Evolutionary conservation across 768 basidiomycete species (phyloP).

Genomic region (Daedaleopsis nitida): DNA sequence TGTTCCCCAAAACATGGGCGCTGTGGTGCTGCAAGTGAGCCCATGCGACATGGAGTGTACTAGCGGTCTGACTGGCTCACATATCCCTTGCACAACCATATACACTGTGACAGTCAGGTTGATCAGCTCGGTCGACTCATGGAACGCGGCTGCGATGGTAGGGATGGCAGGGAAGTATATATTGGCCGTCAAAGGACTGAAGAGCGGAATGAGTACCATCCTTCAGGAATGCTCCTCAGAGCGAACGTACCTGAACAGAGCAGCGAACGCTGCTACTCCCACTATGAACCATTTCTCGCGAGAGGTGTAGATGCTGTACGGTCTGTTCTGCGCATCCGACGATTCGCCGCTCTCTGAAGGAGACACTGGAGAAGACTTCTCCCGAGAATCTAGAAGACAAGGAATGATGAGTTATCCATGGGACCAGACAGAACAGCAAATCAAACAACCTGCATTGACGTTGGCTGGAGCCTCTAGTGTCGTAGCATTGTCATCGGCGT

Average conservation of each 20-base stretch:
- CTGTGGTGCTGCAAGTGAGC: constrained; percentile 17
- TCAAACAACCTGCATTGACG: neutral
- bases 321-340: constrained; percentile 9
- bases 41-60: neutral
- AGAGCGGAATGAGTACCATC: neutral
- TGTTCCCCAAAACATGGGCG: constrained; percentile 65
- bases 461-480: neutral
- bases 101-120: constrained; percentile 83
- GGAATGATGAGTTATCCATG: neutral
- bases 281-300: constrained; percentile 74
- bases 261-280: constrained; percentile 55
- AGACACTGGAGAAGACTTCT: neutral
- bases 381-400: neutral
- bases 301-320: constrained; percentile 51
- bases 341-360: neutral
- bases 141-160: constrained; percentile 58
- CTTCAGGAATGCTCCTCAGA: neutral
- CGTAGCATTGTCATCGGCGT: constrained; percentile 8
- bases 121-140: constrained; percentile 68
- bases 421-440: neutral
- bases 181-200: constrained; percentile 55
- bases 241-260: constrained; percentile 55
- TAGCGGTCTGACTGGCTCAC: constrained; percentile 37
- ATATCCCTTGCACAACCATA: constrained; percentile 66
- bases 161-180: constrained; percentile 85